phyloP scores from a whole-genome alignment of 129 eudicot species.

The Heracleum sosnowskyi region DNA sequence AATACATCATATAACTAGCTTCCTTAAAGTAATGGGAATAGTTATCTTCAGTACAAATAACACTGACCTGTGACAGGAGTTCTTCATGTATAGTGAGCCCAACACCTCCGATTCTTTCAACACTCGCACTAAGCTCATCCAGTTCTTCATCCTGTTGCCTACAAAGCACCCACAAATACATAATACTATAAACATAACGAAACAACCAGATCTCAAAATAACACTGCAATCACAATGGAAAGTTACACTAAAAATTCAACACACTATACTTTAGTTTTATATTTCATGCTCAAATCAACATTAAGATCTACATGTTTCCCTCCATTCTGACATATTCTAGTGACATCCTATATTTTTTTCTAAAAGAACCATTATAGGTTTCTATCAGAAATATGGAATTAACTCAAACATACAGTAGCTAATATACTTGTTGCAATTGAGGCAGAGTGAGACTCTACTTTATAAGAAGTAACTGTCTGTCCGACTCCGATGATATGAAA shows the following conservation, averaged over 20 bases:
- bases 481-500: conserved; percentile 70
- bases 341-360: background rate
- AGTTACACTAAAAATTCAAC: background rate
- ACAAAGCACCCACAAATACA: conserved; percentile 3
- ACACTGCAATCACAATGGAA: background rate
- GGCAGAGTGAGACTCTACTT: conserved; percentile 22
- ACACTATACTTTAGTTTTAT: background rate
- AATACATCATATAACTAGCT: background rate
- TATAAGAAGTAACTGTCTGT: conserved; percentile 65
- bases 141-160: conserved; percentile 88
- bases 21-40: background rate
- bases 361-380: background rate
- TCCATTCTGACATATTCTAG: background rate
- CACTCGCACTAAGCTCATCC: conserved; percentile 86
- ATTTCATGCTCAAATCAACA: background rate
- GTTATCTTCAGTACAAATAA: background rate
- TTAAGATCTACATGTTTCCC: background rate
- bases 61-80: conserved; percentile 51
- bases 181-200: background rate
- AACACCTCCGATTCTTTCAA: conserved; percentile 70
- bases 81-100: conserved; percentile 91
- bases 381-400: background rate
- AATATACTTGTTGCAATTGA: background rate
- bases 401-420: background rate
- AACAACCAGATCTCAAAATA: background rate